phyloP scores from a whole-genome alignment of 2,329 filamentous ascomycete genomes.

The Akanthomyces uredinophilus region DNA sequence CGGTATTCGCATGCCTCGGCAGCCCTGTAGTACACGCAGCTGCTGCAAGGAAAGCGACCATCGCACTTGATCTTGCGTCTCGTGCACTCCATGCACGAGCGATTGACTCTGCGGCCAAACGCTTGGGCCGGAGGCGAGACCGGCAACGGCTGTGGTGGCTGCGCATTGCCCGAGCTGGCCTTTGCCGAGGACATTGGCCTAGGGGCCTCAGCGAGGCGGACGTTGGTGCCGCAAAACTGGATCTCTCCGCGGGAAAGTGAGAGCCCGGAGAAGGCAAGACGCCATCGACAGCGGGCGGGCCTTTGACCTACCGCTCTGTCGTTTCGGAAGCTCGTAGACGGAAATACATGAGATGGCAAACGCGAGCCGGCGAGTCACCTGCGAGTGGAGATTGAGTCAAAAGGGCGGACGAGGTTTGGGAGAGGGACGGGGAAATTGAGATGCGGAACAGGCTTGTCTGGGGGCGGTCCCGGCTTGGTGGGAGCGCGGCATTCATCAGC shows the following conservation, averaged over 20 bases:
- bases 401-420: background rate
- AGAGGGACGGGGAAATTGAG: background rate
- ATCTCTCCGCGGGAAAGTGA: background rate
- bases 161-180: background rate
- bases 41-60: slow-evolving; percentile 30
- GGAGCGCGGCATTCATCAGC: background rate
- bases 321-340: background rate
- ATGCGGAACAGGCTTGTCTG: background rate
- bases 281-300: background rate
- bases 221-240: background rate
- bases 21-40: slow-evolving; percentile 33
- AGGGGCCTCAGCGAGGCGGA: background rate
- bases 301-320: background rate
- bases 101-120: slow-evolving; percentile 17
- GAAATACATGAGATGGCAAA: background rate
- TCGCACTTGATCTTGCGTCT: slow-evolving; percentile 35
- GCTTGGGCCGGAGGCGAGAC: slow-evolving; percentile 7
- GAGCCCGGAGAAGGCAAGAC: background rate
- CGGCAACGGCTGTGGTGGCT: background rate
- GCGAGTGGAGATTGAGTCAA: background rate
- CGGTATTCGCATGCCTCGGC: slow-evolving; percentile 25
- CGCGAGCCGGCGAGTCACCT: background rate
- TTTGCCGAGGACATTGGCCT: background rate
- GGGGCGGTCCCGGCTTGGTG: background rate
- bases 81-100: slow-evolving; percentile 25